Percentiles rank a stretch among this genome's conserved stretches.
phyloP scores from a whole-genome alignment of 2,329 filamentous ascomycete genomes.

The Exophiala xenobiotica region DNA sequence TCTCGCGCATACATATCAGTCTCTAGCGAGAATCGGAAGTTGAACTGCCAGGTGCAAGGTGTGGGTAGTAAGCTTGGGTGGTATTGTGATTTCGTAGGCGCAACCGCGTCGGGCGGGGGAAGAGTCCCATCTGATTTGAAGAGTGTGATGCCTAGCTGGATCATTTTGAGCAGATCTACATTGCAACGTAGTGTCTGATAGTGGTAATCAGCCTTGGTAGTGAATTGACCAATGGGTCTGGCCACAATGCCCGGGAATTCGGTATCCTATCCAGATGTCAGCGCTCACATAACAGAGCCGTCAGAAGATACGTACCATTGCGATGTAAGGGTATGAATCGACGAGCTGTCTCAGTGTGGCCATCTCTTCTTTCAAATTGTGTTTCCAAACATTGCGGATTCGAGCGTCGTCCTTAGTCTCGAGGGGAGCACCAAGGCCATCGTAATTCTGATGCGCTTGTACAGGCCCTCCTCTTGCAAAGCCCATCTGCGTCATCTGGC shows the following conservation, averaged over 20 bases:
- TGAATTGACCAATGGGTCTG: slow-evolving; percentile 89
- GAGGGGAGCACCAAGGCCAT: slow-evolving; percentile 22
- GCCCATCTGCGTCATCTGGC: slow-evolving; percentile 82
- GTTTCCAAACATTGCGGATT: slow-evolving; percentile 95
- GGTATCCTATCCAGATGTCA: slow-evolving; percentile 67
- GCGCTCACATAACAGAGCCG: slow-evolving; percentile 1
- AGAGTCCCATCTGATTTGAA: slow-evolving; percentile 90
- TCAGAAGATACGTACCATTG: slow-evolving; percentile 67
- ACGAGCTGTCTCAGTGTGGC: slow-evolving; percentile 76
- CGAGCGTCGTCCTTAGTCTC: slow-evolving; percentile 61
- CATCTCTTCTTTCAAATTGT: slow-evolving; percentile 91
- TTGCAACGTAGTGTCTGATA: slow-evolving; percentile 97
- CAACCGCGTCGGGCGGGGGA: slow-evolving; percentile 63
- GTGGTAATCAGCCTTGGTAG: slow-evolving; percentile 95
- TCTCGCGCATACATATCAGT: slow-evolving; percentile 98
- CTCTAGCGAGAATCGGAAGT: slow-evolving; percentile 93
- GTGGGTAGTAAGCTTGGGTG: slow-evolving; percentile 51
- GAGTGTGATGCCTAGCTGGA: slow-evolving; percentile 91
- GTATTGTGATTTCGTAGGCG: slow-evolving; percentile 53
- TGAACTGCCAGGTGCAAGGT: slow-evolving; percentile 97
- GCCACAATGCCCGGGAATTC: slow-evolving; percentile 98
- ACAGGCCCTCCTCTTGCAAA: slow-evolving; percentile 74
- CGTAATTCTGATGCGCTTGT: slow-evolving; percentile 55
- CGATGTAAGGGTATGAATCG: slow-evolving; percentile 91
- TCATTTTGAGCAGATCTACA: slow-evolving; percentile 95